A percentile compares a stretch with the other conserved stretches of the same genome.
Conservation (phyloP, 345 rosid species). For the Salix koriyanagi region DNA sequence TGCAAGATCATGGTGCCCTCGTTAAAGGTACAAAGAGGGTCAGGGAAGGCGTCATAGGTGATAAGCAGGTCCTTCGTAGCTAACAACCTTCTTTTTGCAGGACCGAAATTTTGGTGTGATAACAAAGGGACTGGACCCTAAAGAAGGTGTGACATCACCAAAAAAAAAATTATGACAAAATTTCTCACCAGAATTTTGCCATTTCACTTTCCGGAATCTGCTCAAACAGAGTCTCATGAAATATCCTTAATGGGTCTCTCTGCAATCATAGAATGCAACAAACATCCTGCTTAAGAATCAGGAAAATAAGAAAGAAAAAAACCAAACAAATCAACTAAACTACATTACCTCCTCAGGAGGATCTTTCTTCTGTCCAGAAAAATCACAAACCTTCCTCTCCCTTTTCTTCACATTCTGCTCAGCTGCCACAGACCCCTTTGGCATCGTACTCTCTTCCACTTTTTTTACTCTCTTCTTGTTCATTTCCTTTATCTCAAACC, state of each 20-base stretch:
- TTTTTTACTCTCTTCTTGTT: constrained; percentile 46
- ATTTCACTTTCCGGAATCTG: constrained; percentile 80
- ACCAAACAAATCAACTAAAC: not conserved
- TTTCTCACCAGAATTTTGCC: constrained; percentile 88
- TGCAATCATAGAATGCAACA: constrained; percentile 36
- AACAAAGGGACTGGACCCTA: not conserved
- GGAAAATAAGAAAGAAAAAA: not conserved
- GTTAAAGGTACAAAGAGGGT: not conserved
- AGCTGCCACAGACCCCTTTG: constrained; percentile 20
- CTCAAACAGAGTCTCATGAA: constrained; percentile 71
- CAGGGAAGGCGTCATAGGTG: not conserved
- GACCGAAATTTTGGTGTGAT: not conserved
- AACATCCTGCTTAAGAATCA: constrained; percentile 2
- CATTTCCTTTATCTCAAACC: constrained; percentile 36
- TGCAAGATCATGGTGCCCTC: not conserved
- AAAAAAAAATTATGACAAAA: not conserved
- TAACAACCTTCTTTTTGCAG: not conserved
- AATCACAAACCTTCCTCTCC: constrained; percentile 72
- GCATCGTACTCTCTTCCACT: constrained; percentile 32
- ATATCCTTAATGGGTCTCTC: constrained; percentile 96
- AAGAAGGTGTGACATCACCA: not conserved
- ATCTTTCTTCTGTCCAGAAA: constrained; percentile 91
- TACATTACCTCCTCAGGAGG: constrained; percentile 79
- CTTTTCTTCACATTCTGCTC: constrained; percentile 45
- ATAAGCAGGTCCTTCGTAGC: not conserved